Conservation (phyloP, 1,284 basidiomycete species). For the Ceratobasidium sp. region DNA sequence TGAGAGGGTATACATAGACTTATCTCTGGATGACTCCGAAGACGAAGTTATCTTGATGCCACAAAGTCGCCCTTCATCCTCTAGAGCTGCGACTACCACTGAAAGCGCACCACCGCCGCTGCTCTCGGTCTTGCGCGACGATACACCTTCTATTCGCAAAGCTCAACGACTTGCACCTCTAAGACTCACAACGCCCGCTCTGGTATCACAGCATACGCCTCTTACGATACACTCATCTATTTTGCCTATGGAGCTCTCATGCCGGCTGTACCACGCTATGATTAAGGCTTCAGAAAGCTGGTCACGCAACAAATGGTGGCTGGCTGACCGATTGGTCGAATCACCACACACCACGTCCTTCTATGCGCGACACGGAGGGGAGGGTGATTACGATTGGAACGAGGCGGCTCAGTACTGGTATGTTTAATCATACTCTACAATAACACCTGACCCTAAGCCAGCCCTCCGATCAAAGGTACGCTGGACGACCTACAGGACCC, state of each 20-base stretch:
- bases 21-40: conserved; percentile 33
- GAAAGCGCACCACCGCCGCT: background rate
- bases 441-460: background rate
- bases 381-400: conserved; percentile 62
- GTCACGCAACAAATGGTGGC: conserved; percentile 84
- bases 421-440: conserved; percentile 36
- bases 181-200: conserved; percentile 63
- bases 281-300: conserved; percentile 68
- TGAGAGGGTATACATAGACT: conserved; percentile 16
- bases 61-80: background rate
- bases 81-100: conserved; percentile 1
- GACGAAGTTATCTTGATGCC: conserved; percentile 2
- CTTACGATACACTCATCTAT: conserved; percentile 78
- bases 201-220: conserved; percentile 76
- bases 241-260: conserved; percentile 76
- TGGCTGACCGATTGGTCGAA: conserved; percentile 82
- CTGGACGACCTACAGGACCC: conserved; percentile 69
- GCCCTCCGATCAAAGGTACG: conserved; percentile 68
- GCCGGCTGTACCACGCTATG: conserved; percentile 75
- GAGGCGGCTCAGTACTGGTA: conserved; percentile 76
- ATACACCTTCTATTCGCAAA: conserved; percentile 9
- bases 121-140: conserved; percentile 17
- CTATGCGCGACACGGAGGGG: conserved; percentile 63
- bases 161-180: conserved; percentile 62
- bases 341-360: conserved; percentile 86